Evolutionary conservation across 768 basidiomycete species (phyloP), one percentile per base, ranked within the genome.

Genomic region (Roridomyces roridus): DNA sequence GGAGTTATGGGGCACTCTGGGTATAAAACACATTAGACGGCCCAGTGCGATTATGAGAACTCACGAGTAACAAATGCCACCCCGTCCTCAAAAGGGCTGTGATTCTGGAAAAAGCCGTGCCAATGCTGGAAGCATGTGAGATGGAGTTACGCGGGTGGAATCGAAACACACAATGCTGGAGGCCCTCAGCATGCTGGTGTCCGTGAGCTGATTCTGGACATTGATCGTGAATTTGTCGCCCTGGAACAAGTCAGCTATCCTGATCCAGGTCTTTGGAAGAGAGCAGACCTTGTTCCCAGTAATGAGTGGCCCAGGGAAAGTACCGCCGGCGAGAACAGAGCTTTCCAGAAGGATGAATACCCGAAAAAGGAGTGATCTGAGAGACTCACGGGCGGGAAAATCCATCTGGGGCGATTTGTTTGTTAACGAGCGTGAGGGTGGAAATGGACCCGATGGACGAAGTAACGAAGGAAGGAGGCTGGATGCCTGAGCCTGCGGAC

Each of bases 141-240:
- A 5, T 18, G 26, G 11, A 12, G 14, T 10, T 15, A 44, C 15
- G 36, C 3, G 29, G 35, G 28, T 34, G 24, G 15, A 23, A 46
- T 37, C 14, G 41, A 40, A 62, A 9, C 80, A 57, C 40, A 85
- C 84, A 28, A 86, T 77, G 28, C 77, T 80, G 10, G 85, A 86
- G 6, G 68, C 71, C 37, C 73, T 74, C 26, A 77, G 57, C 84
- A 86, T 83, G 0, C 78, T 70, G 1, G 74, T 72, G 41, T 87
- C 81, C 0, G 69, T 73, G 21, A 86, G 71, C 14, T 65, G 28
- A 28, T 52, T 51, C 46, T 57, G 56, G 84, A 87, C 82, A 43
- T 83, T 82, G 39, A 87, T 65, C 25, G 57, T 42, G 60, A 82
- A 82, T 29, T 60, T 62, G 48, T 77, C 72, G 12, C 82, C 78